Evolutionary conservation across 225 moss, liverwort and hornwort species (phyloP), one percentile per base, ranked within the genome.

Genomic region (Marchantia paleacea): DNA sequence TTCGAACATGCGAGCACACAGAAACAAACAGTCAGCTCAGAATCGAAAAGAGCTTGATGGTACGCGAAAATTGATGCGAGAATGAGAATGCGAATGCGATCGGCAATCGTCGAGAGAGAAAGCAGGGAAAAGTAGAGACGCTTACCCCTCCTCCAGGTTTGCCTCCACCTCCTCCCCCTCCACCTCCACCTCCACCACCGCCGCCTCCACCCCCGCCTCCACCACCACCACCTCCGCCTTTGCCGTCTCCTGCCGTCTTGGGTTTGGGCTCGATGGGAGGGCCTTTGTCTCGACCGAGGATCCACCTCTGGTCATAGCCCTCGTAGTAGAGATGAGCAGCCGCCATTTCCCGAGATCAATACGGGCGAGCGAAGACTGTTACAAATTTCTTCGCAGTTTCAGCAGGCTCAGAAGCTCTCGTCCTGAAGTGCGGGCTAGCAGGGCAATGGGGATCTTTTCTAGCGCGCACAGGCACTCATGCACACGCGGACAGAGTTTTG

Each of bases 251-350:
- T 2, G 83, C 77, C 5, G 82, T 68, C 52, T 87, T 87, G 3
- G 85, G 83, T 66, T 88, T 88, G 69, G 72, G 75, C 75, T 85
- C 88, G 0, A 88, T 80, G 0, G 85, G 85, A 63, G 88, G 88
- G 13, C 88, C 88, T 55, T 85, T 88, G 88, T 88, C 83, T 28
- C 72, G 52, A 51, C 88, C 88, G 57, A 88, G 52, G 0, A 88
- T 65, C 88, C 88, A 88, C 8, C 29, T 25, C 0, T 83, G 88
- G 22, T 88, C 88, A 55, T 88, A 88, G 19, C 88, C 88, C 3
- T 88, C 88, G 73, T 88, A 88, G 76, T 76, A 78, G 26, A 85
- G 79, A 79, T 83, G 85, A 80, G 80, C 9, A 75, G 82, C 52
- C 55, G 60, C 83, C 82, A 85, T 85, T 28, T 12, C 76, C 9